phyloP scores from a whole-genome alignment of 169 alveolate species.

The Cryptosporidium parvum region DNA sequence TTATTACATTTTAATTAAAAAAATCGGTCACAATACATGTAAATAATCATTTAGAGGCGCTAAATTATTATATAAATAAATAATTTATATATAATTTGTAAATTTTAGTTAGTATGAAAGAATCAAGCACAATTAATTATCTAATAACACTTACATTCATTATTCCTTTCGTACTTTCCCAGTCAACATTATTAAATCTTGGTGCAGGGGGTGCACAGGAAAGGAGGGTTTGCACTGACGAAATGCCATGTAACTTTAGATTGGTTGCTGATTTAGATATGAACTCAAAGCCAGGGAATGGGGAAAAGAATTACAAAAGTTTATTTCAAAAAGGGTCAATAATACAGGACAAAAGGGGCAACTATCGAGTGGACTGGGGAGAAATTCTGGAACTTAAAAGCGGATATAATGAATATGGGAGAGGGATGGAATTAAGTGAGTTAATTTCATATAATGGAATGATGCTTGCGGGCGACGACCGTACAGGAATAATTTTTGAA shows the following conservation, averaged over 20 bases:
- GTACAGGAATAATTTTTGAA: constrained; percentile 80
- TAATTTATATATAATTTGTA: background rate
- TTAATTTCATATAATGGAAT: constrained; percentile 73
- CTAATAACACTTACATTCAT: background rate
- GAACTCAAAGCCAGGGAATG: constrained; percentile 42
- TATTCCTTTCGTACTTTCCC: constrained; percentile 9
- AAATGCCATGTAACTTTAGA: constrained; percentile 43
- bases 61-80: too few relatives aligned
- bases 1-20: too few relatives aligned
- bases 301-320: constrained; percentile 56
- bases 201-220: constrained; percentile 6
- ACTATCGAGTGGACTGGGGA: constrained; percentile 31
- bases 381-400: constrained; percentile 17
- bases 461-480: constrained; percentile 78
- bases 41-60: background rate
- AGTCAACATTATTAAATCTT: constrained; percentile 9
- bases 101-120: background rate
- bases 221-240: constrained; percentile 15
- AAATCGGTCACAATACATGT: background rate
- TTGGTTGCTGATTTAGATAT: constrained; percentile 70
- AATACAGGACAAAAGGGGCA: constrained; percentile 19
- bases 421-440: constrained; percentile 81
- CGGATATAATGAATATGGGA: constrained; percentile 78
- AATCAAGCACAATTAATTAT: background rate
- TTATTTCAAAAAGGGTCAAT: constrained; percentile 41